Evolutionary conservation across 176 grass and related monocot genomes (phyloP).

Genomic region (Dendrocalamus sinicus): DNA sequence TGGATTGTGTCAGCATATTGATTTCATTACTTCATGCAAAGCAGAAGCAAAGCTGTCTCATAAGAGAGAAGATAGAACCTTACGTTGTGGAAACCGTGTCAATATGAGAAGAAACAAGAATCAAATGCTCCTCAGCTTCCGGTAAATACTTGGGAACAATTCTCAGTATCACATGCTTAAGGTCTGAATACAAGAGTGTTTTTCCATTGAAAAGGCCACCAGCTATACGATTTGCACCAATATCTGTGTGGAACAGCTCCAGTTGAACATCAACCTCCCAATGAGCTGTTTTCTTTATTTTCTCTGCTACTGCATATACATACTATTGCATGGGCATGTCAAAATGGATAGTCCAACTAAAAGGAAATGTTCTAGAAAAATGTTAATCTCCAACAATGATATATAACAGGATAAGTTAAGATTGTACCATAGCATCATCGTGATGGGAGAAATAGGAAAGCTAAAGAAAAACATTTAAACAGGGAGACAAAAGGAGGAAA

Average conservation of each 20-base stretch:
- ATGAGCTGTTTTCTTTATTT: slow-evolving; percentile 91
- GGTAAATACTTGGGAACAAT: slow-evolving; percentile 89
- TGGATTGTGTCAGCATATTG: background rate
- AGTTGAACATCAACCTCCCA: slow-evolving; percentile 99
- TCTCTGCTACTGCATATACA: slow-evolving; percentile 92
- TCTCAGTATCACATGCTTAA: slow-evolving; percentile 92
- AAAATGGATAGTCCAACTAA: slow-evolving; percentile 44
- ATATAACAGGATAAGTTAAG: slow-evolving; percentile 19
- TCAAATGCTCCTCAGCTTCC: slow-evolving; percentile 82
- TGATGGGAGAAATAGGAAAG: background rate
- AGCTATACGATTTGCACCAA: slow-evolving; percentile 67
- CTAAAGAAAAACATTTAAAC: slow-evolving; percentile 2
- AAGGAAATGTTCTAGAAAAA: slow-evolving; percentile 30
- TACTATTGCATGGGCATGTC: slow-evolving; percentile 79
- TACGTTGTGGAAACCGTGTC: slow-evolving; percentile 97
- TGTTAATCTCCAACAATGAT: slow-evolving; percentile 12
- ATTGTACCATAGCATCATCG: slow-evolving; percentile 10
- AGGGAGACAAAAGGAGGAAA: background rate
- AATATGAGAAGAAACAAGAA: slow-evolving; percentile 96
- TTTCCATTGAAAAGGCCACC: slow-evolving; percentile 85
- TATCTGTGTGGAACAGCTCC: slow-evolving; percentile 90
- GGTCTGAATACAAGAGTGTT: slow-evolving; percentile 89
- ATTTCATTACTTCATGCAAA: slow-evolving; percentile 23
- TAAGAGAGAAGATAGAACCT: slow-evolving; percentile 31
- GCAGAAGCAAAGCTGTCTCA: slow-evolving; percentile 6